Evolutionary conservation across 1,284 basidiomycete genomes (phyloP), one percentile per base, ranked within the genome.

Genomic region (Apiotrichum mycotoxinovorans): DNA sequence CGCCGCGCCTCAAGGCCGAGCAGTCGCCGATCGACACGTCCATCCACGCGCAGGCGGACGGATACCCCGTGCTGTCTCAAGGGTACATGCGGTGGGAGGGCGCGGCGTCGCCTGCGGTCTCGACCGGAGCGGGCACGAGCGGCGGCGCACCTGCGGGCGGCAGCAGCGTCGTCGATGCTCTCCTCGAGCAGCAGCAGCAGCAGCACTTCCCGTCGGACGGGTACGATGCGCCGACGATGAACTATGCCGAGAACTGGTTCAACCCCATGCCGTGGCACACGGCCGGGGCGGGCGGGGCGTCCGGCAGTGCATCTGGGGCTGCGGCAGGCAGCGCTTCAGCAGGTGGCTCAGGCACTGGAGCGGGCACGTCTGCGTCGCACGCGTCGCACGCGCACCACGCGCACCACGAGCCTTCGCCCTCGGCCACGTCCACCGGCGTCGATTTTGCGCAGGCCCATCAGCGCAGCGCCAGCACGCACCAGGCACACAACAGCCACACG

Each of bases 141-240:
- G 30, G 7, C 22, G 30, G 30, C 11, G 34, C 35, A 37, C 3
- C 40, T 15, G 40, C 38, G 27, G 27, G 18, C 34, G 46, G 33
- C 9, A 14, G 11, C 22, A 17, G 27, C 25, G 27, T 34, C 27
- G 45, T 34, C 5, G 46, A 48, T 10, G 26, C 44, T 9, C 44
- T 46, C 4, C 26, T 46, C 44, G 44, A 46, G 27, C 44, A 33
- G 27, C 43, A 44, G 15, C 30, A 33, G 27, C 30, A 25, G 25
- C 8, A 20, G 17, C 46, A 34, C 22, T 48, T 48, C 34, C 33
- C 33, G 18, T 22, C 49, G 4, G 37, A 51, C 18, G 25, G 26
- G 17, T 41, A 51, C 49, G 37, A 51, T 8, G 34, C 48, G 25
- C 49, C 49, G 37, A 51, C 49, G 38, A 51, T 51, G 49, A 40